Percentiles rank a stretch among this genome's conserved stretches.
These are phyloP conservation scores for Salix purpurea DNA, from an alignment of 345 rosid genomes.

Conservation along the genomic window DNA sequence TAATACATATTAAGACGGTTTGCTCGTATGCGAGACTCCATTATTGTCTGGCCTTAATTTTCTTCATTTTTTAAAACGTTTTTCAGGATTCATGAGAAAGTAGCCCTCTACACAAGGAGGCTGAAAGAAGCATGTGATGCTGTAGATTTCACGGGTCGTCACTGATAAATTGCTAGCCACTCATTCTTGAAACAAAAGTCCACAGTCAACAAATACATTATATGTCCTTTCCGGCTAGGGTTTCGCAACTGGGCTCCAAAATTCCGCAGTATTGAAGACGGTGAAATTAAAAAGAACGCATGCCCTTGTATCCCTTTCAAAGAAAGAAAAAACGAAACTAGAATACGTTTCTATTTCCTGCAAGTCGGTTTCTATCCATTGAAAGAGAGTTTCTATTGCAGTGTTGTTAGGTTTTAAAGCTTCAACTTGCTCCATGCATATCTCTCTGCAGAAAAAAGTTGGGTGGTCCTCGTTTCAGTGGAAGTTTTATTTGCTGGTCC, in stretches of 20 bases:
- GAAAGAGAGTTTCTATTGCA: background rate
- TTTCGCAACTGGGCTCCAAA: conserved; percentile 15
- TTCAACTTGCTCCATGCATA: conserved; percentile 32
- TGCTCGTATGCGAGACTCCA: background rate
- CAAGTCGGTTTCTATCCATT: background rate
- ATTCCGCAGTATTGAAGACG: conserved; percentile 12
- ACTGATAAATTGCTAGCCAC: background rate
- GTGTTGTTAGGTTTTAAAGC: conserved; percentile 2
- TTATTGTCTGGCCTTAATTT: background rate
- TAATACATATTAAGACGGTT: no score
- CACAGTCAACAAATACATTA: background rate
- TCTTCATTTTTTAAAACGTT: background rate
- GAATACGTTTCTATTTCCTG: conserved; percentile 15
- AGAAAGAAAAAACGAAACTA: conserved; percentile 17
- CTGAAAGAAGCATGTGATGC: background rate
- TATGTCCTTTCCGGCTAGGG: background rate
- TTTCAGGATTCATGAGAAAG: background rate
- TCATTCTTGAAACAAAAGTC: background rate
- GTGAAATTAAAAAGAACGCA: background rate
- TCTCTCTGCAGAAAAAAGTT: conserved; percentile 25
- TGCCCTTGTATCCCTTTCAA: background rate
- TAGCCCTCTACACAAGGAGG: background rate
- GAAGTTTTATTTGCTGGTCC: conserved; percentile 38
- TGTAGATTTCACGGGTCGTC: background rate
- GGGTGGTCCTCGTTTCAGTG: conserved; percentile 41